Conservation (phyloP, 768 basidiomycete genomes). For the Clitopilus hobsonii region DNA sequence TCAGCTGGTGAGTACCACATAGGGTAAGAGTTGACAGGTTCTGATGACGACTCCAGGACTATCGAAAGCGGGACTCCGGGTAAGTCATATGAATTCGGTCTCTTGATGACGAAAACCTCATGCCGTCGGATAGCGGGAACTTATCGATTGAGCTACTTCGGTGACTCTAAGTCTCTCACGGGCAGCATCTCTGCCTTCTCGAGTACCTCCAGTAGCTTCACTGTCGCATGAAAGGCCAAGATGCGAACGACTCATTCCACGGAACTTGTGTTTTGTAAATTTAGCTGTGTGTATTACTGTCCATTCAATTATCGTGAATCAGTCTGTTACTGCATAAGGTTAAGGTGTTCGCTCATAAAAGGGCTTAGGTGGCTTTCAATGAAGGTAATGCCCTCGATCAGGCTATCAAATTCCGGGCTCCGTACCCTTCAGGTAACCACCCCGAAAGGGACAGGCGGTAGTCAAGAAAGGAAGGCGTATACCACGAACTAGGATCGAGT, state of each 20-base stretch:
- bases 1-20: conserved; percentile 53
- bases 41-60: conserved; percentile 34
- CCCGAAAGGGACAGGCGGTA: not conserved
- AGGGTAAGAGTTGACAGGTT: conserved; percentile 2
- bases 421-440: not conserved
- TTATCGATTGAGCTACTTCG: conserved; percentile 69
- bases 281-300: not conserved
- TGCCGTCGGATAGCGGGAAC: conserved; percentile 46
- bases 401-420: not conserved
- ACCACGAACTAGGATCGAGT: not conserved
- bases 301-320: not conserved
- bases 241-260: not conserved
- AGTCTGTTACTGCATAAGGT: not conserved
- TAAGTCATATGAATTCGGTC: conserved; percentile 24
- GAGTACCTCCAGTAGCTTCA: conserved; percentile 60
- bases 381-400: not conserved
- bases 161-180: conserved; percentile 68
- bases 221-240: conserved; percentile 33
- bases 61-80: conserved; percentile 58
- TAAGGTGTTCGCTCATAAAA: not conserved
- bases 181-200: conserved; percentile 62
- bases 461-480: not conserved
- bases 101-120: not conserved
- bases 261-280: not conserved
- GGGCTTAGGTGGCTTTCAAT: not conserved